Base-by-base conservation (phyloP, 306 rosid species). In the Vicia sativa region DNA sequence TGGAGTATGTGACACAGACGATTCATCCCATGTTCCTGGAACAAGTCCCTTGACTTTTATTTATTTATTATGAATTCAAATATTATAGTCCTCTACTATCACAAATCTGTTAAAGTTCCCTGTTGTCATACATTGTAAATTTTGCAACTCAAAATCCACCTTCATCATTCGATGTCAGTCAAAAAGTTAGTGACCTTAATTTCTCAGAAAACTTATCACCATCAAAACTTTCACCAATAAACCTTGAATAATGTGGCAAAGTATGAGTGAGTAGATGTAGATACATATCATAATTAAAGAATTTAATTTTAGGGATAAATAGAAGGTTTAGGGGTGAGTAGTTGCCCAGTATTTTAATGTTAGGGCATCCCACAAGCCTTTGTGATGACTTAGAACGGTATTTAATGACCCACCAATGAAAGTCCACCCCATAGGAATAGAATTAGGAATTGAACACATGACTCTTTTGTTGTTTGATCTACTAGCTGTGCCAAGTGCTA, bases 281-380 rank as follows among this genome's bases (percentile, higher is more conserved):
- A 34, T 48, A 46, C 53, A 49, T 67, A 28, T 67, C 67, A 18
- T 39, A 18, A 67, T 5, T 65, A 29, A 57, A 49, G 56, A 37
- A 41, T 42, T 46, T 37, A 19, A 3, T 39, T 57, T n/a, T 31
- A 15, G 37, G 3, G 43, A 4, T 16, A 16, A 71, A 18, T 45
- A 61, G 52, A 31, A 71, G 52, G 50, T 49, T 34, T 48, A 49
- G 29, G 46, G 25, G 38, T n/a, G 31, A n/a, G 25, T n/a, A 4
- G 41, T 11, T 9, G 28, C 19, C 41, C 13, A 53, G 50, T 62
- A 12, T 28, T n/a, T 57, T 13, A 29, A 13, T 6, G 26, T 15
- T 59, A 34, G 45, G 44, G 65, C 23, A 34, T 58, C 25, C n/a
- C 44, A 58, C 43, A 34, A 58, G 14, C 26, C 26, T 23, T 31